Conservation (phyloP, 176 grass and related monocot species). For the Pontederia crassipes region DNA sequence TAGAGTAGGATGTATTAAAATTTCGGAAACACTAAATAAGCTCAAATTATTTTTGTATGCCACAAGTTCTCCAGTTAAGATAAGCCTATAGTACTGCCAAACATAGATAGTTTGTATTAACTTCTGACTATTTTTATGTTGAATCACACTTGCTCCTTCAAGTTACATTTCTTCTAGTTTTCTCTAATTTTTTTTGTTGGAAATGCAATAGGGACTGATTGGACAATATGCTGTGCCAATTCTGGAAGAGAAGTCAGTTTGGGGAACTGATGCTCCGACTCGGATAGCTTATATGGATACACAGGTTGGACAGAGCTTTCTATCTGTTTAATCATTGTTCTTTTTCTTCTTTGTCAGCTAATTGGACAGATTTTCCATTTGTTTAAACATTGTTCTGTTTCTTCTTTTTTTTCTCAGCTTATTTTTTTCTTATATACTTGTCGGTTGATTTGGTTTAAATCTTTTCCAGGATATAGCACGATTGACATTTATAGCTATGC, state of each 20-base stretch:
- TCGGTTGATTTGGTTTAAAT: neutral
- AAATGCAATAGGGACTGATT: conserved; percentile 60
- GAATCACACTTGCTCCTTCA: neutral
- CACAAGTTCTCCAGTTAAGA: no score
- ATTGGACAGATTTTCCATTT: neutral
- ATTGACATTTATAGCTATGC: conserved; percentile 82
- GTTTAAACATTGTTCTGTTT: neutral
- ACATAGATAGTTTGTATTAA: no score
- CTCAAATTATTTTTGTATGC: no score
- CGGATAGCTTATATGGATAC: conserved; percentile 98
- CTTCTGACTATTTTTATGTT: neutral
- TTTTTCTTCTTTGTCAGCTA: neutral
- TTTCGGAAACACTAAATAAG: no score
- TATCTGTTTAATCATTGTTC: conserved; percentile 7
- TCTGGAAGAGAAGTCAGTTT: conserved; percentile 97
- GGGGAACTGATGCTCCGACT: conserved; percentile 99
- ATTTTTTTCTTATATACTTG: conserved; percentile 7
- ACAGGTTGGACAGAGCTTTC: conserved; percentile 36
- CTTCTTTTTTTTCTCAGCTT: neutral
- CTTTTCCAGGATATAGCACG: conserved; percentile 67
- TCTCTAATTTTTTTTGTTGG: neutral
- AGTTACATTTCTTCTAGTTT: neutral
- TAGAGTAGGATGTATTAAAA: no score
- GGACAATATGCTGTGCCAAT: conserved; percentile 99
- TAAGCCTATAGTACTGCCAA: no score